Percentiles rank a stretch among this genome's conserved stretches.
These are phyloP conservation scores for Cenchrus americanus DNA, from an alignment of 176 grass and related monocot genomes.

Conservation along the genomic window DNA sequence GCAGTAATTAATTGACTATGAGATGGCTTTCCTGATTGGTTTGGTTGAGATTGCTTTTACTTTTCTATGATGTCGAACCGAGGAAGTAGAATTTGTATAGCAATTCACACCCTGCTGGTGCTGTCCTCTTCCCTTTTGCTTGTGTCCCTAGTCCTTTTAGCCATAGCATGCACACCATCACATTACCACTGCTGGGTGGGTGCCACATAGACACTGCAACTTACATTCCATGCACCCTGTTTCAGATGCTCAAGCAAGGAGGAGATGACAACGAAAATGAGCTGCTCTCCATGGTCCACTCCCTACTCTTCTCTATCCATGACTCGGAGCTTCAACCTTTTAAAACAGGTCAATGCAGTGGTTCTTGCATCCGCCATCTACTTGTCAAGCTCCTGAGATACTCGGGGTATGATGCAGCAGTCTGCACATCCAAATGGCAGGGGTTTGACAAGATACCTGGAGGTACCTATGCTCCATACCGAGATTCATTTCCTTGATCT, in stretches of 20 bases:
- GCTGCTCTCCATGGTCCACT: slow-evolving; percentile 70
- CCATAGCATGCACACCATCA: too few species aligned
- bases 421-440: slow-evolving; percentile 85
- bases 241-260: slow-evolving; percentile 73
- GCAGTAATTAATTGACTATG: too few species aligned
- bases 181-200: background rate
- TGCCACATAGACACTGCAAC: background rate
- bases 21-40: too few species aligned
- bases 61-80: too few species aligned
- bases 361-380: slow-evolving; percentile 71
- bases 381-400: slow-evolving; percentile 74
- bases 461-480: slow-evolving; percentile 46
- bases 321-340: slow-evolving; percentile 61
- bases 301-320: slow-evolving; percentile 67
- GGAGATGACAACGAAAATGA: slow-evolving; percentile 65
- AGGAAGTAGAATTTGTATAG: too few species aligned
- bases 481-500: background rate
- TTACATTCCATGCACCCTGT: background rate
- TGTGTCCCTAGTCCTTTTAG: too few species aligned
- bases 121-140: too few species aligned
- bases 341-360: slow-evolving; percentile 63
- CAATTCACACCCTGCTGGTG: too few species aligned
- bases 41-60: too few species aligned
- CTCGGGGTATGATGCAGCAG: slow-evolving; percentile 75
- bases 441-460: slow-evolving; percentile 81